phyloP scores from a whole-genome alignment of 495 filamentous ascomycete genomes.

The Neurospora sp. region DNA sequence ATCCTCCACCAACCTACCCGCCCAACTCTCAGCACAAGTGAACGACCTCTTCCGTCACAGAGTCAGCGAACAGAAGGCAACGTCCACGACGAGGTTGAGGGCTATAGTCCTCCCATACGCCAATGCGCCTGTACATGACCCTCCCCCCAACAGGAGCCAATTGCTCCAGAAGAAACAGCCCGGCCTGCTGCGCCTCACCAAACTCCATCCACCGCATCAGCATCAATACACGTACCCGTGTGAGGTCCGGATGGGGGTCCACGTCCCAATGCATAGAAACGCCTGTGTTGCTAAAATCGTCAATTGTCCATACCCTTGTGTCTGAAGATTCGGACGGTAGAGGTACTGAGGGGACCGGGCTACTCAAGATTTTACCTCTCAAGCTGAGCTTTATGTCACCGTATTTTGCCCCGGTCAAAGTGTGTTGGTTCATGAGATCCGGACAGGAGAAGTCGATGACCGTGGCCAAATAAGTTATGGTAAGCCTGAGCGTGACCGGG shows the following conservation, averaged over 20 bases:
- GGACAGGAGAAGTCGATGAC: not conserved
- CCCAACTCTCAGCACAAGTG: not conserved
- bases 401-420: no score
- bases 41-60: not conserved
- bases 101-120: not conserved
- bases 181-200: no score
- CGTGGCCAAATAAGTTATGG: not conserved
- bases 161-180: not conserved
- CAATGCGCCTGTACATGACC: no score
- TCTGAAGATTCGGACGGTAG: no score
- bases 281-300: no score
- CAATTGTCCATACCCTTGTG: no score
- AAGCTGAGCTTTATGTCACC: not conserved
- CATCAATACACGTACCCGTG: no score
- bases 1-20: not conserved
- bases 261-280: no score
- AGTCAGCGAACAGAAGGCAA: not conserved
- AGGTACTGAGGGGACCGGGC: no score
- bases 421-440: not conserved
- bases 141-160: not conserved
- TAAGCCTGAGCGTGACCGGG: not conserved
- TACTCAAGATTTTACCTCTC: no score
- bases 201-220: no score
- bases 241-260: no score
- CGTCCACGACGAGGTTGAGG: not conserved